A percentile compares a stretch with the other conserved stretches of the same genome.
phyloP scores from a whole-genome alignment of 2,329 filamentous ascomycete genomes.

The Scytalidium sp. region DNA sequence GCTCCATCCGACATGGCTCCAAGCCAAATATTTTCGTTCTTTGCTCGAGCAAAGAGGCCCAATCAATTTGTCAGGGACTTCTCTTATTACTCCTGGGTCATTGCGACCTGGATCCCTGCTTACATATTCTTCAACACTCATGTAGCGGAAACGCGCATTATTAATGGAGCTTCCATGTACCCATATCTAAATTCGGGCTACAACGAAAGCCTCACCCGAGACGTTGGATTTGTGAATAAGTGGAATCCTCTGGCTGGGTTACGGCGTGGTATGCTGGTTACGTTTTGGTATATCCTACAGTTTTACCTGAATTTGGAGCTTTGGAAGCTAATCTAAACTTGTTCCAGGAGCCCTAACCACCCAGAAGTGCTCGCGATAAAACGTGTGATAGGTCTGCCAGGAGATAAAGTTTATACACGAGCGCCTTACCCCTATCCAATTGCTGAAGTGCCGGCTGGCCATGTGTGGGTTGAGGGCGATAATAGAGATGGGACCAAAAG shows the following conservation, averaged over 20 bases:
- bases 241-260: conserved; percentile 55
- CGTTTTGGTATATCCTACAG: conserved; percentile 52
- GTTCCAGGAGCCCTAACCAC: conserved; percentile 62
- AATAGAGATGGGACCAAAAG: conserved; percentile 57
- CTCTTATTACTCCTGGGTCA: conserved; percentile 45
- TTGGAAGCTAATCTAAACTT: neutral
- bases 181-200: conserved; percentile 70
- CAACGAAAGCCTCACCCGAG: conserved; percentile 50
- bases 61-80: conserved; percentile 26
- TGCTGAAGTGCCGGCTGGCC: conserved; percentile 71
- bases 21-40: conserved; percentile 16
- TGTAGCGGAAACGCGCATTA: conserved; percentile 54
- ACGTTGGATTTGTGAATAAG: conserved; percentile 58
- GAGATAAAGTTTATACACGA: conserved; percentile 70
- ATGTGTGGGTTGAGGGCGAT: conserved; percentile 96
- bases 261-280: conserved; percentile 71
- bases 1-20: conserved; percentile 11
- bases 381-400: conserved; percentile 75
- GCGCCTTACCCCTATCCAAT: conserved; percentile 53
- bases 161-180: conserved; percentile 70
- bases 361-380: conserved; percentile 74
- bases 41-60: conserved; percentile 8
- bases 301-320: neutral
- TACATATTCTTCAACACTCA: conserved; percentile 59
- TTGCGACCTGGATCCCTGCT: conserved; percentile 61